These are phyloP conservation scores for Zygosaccharomyces siamensis DNA, from an alignment of 805 yeast genomes.

Conservation along the genomic window DNA sequence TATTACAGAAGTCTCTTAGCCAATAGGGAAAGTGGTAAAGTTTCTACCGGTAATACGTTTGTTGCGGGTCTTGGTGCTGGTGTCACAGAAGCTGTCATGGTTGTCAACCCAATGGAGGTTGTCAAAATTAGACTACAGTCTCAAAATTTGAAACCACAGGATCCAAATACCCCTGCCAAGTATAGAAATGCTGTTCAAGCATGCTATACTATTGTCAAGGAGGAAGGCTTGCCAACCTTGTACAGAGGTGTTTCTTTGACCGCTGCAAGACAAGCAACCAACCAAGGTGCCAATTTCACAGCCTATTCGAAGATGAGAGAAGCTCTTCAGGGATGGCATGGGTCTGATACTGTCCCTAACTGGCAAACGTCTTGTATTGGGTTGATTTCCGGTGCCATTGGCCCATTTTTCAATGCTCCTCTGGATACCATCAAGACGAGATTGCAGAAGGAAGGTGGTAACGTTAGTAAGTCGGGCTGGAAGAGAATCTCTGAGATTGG, in stretches of 20 bases:
- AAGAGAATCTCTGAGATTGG: conserved; percentile 79
- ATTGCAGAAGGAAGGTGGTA: conserved; percentile 83
- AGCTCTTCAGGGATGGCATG: conserved; percentile 57
- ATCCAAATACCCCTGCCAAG: conserved; percentile 55
- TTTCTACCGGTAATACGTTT: conserved; percentile 72
- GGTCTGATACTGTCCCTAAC: conserved; percentile 61
- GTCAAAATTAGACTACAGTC: conserved; percentile 95
- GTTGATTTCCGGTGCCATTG: conserved; percentile 90
- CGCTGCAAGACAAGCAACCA: conserved; percentile 96
- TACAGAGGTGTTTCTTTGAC: conserved; percentile 95
- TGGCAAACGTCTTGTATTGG: conserved; percentile 95
- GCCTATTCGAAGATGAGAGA: conserved; percentile 84
- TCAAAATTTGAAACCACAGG: conserved; percentile 54
- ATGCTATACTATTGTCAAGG: conserved; percentile 71
- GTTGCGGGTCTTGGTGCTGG: conserved; percentile 97
- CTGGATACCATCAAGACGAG: conserved; percentile 95
- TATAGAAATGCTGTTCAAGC: conserved; percentile 93
- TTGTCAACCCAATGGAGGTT: conserved; percentile 97
- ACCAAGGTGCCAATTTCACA: conserved; percentile 97
- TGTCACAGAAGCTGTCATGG: conserved; percentile 87
- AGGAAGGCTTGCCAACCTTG: conserved; percentile 84
- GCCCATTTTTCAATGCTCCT: conserved; percentile 97
- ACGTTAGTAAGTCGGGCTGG: conserved; percentile 61
- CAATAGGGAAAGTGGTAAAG: conserved; percentile 54
- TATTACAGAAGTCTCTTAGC: conserved; percentile 69